Conservation (phyloP, 257 asterid genomes). For the Lycium barbarum region DNA sequence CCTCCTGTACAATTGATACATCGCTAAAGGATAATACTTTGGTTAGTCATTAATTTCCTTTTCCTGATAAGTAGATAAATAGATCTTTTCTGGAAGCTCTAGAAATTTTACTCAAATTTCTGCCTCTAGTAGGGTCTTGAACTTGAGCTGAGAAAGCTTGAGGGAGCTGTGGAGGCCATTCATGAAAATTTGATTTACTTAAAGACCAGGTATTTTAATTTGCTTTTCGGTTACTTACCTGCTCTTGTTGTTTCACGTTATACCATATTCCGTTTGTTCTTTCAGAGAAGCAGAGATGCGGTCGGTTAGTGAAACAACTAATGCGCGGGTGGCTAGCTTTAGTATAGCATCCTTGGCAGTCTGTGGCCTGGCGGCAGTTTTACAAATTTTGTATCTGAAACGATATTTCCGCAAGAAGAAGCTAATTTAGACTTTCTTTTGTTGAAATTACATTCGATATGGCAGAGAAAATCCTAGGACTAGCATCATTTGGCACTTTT, state of each 20-base stretch:
- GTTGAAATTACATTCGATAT: conserved; percentile 34
- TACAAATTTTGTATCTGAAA: conserved; percentile 69
- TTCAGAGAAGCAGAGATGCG: conserved; percentile 86
- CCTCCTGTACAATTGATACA: not conserved
- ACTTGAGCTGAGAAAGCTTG: conserved; percentile 90
- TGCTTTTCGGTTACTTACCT: not conserved
- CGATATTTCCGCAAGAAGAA: conserved; percentile 83
- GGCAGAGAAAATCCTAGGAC: conserved; percentile 29
- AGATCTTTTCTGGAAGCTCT: not conserved
- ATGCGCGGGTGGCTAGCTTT: conserved; percentile 79
- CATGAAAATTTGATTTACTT: conserved; percentile 81
- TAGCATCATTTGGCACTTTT: conserved; percentile 13
- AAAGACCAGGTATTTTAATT: conserved; percentile 59
- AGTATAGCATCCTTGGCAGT: conserved; percentile 74
- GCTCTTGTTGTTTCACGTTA: not conserved
- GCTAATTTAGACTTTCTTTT: conserved; percentile 62
- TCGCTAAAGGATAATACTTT: not conserved
- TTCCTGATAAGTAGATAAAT: not conserved
- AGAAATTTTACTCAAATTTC: conserved; percentile 14
- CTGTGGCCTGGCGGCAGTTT: conserved; percentile 63
- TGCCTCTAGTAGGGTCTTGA: conserved; percentile 73
- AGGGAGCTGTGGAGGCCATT: conserved; percentile 88
- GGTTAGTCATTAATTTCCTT: not conserved
- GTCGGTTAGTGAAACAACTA: conserved; percentile 65
- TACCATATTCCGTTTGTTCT: conserved; percentile 19